Conservation (phyloP, 106 monocot species). For the Dioscorea alata region DNA sequence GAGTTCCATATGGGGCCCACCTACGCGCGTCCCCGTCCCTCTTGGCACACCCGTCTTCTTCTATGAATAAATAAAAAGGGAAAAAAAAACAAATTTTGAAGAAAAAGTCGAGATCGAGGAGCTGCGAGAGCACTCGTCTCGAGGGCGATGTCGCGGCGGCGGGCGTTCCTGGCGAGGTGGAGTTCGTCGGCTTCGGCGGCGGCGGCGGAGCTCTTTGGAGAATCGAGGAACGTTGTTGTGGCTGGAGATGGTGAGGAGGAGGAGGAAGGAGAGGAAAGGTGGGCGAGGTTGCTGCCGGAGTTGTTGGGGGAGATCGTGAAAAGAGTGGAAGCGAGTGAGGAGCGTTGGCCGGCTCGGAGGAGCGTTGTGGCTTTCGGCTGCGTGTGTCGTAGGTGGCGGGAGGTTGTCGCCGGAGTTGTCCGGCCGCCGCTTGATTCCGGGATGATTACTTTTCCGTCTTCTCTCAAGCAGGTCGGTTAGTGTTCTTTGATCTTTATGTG, state of each 20-base stretch:
- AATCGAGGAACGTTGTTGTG: no score
- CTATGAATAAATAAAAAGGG: no score
- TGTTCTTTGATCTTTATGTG: no score
- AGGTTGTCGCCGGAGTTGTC: constrained; percentile 57
- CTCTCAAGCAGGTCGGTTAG: constrained; percentile 37
- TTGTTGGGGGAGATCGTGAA: constrained; percentile 74
- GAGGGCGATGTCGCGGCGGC: not conserved
- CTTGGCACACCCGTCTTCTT: no score
- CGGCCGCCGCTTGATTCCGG: constrained; percentile 48
- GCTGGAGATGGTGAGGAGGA: not conserved
- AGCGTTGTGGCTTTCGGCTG: constrained; percentile 76
- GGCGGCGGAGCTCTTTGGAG: not conserved
- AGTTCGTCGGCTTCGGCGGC: not conserved
- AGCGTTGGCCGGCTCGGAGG: constrained; percentile 68
- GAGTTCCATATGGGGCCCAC: not conserved
- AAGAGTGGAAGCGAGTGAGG: constrained; percentile 63
- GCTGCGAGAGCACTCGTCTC: constrained; percentile 1
- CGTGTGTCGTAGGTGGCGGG: constrained; percentile 76
- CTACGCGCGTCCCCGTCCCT: not conserved
- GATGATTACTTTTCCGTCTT: constrained; percentile 87
- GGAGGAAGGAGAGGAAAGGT: constrained; percentile 45
- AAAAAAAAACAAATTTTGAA: no score
- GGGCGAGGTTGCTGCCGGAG: constrained; percentile 84
- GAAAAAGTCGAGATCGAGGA: no score
- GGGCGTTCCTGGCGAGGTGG: not conserved